Base-by-base conservation (phyloP, 1,139 yeast genomes). In the Saccharomyces hybrid region DNA sequence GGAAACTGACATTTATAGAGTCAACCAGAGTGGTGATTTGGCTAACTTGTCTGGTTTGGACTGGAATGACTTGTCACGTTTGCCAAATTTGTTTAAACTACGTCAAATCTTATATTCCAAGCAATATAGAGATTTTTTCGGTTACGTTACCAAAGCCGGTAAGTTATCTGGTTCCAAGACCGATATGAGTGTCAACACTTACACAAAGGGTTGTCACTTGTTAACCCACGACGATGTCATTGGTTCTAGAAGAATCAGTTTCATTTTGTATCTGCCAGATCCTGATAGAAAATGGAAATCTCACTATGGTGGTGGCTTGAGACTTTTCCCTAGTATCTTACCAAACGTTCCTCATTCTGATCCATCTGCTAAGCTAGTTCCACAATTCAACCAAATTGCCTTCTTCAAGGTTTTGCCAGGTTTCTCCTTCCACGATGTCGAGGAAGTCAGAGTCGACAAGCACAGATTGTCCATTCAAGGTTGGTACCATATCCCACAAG, bases 401-500 rank as follows among this genome's bases (percentile, higher is more conserved):
- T 88, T 93, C 68, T 95, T 95, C 77, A 86, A 88, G 2, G 98
- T 95, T 8, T 95, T 90, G 67, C 99, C 99, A 1, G 99, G 99
- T 0, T 79, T 86, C 51, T 87, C 96, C 2, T 95, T 93, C 76
- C 99, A 95, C 69, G 99, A 95, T 63, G 99, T 95, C 8, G 99
- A 95, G 71, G 99, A 95, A 69, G 99, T 95, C 2, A 80, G 86
- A 59, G 96, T 84, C 1, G 95, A 90, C 64, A 88, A 84, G 66
- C 95, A 90, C 60, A 78, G 99, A 64, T 75, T 93, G 50, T 87
- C 97, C 1, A 88, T 95, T 58, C 97, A 93, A 67, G 99, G 99
- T 0, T 95, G 99, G 99, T 95, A 93, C 69, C 99, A 95, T 69
- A 88, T 91, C 51, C 99, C 99, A 2, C 99, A 93, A 68, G 76